Percentiles rank a stretch among this genome's conserved stretches.
phyloP scores from a whole-genome alignment of 148 eudicot species.

The Selenicereus undatus region DNA sequence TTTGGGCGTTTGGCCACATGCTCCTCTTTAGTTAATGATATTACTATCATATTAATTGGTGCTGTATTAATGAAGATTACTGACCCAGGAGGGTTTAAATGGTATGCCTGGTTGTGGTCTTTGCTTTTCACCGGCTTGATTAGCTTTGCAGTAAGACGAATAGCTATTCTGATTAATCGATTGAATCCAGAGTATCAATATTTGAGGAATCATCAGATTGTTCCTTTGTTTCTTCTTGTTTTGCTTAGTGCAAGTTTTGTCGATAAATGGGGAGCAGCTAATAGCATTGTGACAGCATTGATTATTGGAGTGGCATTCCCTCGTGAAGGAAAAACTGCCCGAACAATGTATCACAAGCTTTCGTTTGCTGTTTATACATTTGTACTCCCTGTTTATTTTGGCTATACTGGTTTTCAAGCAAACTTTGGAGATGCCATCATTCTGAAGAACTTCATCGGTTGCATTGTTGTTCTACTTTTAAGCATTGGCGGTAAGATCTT shows the following conservation, averaged over 20 bases:
- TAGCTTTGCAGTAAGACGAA: conserved; percentile 42
- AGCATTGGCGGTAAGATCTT: conserved; percentile 72
- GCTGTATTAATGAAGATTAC: conserved; percentile 28
- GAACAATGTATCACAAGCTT: conserved; percentile 67
- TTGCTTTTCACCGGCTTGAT: conserved; percentile 43
- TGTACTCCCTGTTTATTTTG: conserved; percentile 76
- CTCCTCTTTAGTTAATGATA: conserved; percentile 53
- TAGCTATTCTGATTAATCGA: conserved; percentile 44
- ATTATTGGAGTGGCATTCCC: conserved; percentile 73
- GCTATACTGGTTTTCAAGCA: conserved; percentile 81
- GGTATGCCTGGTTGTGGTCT: conserved; percentile 30
- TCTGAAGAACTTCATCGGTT: conserved; percentile 22
- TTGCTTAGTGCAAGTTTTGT: conserved; percentile 52
- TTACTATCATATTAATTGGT: conserved; percentile 34
- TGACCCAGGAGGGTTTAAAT: conserved; percentile 21
- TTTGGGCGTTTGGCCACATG: conserved; percentile 69
- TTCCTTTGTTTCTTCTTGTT: conserved; percentile 49
- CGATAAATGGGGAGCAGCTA: conserved; percentile 61
- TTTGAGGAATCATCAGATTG: conserved; percentile 53
- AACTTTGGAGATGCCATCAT: conserved; percentile 32
- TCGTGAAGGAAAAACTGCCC: conserved; percentile 66
- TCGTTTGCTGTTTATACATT: conserved; percentile 67
- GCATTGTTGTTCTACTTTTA: conserved; percentile 39
- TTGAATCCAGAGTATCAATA: conserved; percentile 54
- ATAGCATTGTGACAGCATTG: conserved; percentile 64